A percentile compares a stretch with the other conserved stretches of the same genome.
Evolutionary conservation across 352 stramenopile species (phyloP).

Genomic region (Phytophthora quininea): DNA sequence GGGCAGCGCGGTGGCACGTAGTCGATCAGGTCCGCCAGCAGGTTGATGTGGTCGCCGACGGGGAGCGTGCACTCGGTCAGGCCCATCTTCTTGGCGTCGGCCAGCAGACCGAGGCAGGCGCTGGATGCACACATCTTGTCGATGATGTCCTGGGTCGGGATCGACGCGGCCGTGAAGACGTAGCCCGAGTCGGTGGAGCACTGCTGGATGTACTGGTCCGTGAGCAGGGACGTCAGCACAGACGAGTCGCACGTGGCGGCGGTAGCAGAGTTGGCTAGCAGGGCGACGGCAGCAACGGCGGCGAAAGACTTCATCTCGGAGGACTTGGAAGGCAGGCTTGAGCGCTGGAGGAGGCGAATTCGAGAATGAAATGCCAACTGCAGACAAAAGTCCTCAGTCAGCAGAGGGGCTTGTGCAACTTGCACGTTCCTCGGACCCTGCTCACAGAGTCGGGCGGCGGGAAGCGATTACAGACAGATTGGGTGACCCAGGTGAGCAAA

Average conservation of each 20-base stretch:
- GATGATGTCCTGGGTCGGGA: slow-evolving; percentile 32
- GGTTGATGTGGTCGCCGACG: slow-evolving; percentile 37
- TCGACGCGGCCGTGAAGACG: slow-evolving; percentile 27
- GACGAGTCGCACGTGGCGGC: slow-evolving; percentile 22
- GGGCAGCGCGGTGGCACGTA: slow-evolving; percentile 32
- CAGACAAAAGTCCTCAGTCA: neutral
- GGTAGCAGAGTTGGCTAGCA: slow-evolving; percentile 8
- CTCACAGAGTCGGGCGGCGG: slow-evolving; percentile 6
- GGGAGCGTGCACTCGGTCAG: slow-evolving; percentile 42
- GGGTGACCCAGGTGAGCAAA: too few relatives aligned
- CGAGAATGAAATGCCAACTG: slow-evolving; percentile 30
- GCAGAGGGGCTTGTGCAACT: too few relatives aligned
- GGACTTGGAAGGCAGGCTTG: slow-evolving; percentile 11
- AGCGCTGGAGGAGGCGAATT: slow-evolving; percentile 36
- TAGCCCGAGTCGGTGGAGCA: slow-evolving; percentile 44
- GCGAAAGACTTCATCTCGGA: slow-evolving; percentile 26
- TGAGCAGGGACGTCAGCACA: slow-evolving; percentile 23
- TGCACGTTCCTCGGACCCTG: neutral
- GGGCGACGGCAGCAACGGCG: slow-evolving; percentile 5
- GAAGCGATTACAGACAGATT: neutral
- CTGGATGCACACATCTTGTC: slow-evolving; percentile 36
- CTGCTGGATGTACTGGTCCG: slow-evolving; percentile 31
- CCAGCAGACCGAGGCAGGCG: slow-evolving; percentile 26
- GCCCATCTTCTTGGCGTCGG: slow-evolving; percentile 24
- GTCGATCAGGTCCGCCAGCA: slow-evolving; percentile 41